Evolutionary conservation across 2,329 filamentous ascomycete genomes (phyloP), one percentile per base, ranked within the genome.

Genomic region (Didymella segeticola): DNA sequence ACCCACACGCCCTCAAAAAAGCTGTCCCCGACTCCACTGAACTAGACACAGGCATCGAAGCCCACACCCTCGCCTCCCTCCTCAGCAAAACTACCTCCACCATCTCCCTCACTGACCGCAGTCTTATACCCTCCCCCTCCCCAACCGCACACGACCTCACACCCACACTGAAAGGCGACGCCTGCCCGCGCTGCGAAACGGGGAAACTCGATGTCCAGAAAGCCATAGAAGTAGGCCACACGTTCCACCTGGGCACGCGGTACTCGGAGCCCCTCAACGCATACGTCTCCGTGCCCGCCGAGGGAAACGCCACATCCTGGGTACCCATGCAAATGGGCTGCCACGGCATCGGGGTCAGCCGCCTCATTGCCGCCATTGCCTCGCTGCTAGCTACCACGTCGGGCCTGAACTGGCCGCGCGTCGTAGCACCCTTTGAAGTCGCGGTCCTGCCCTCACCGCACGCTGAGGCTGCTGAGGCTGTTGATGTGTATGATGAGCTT

Each of bases 161-260:
- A 7, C 83, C 84, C 53, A 83, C 89, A 15, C 79, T 79, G 41
- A 76, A 86, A 36, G 90, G 89, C 11, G 91, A 96, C 67, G 64
- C 74, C 10, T 99, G 95, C 66, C 86, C 90, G 0, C 79, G 82
- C 31, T 99, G 95, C 70, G 68, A 76, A 0, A 67, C 79, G 0
- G 89, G 89, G 0, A 78, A 73, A 2, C 79, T 98, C 19, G 80
- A 79, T 36, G 80, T 89, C 2, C 83, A 89, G 52, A 87, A 84
- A 57, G 90, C 92, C 7, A 88, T 98, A 43, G 95, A 99, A 75
- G 82, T 98, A 14, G 95, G 91, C 1, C 95, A 99, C 74, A 98
- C 95, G 0, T 99, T 99, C 77, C 88, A 96, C 72, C 86, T 99
- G 1, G 93, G 93, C 10, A 93, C 90, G 1, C 86, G 93, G 25